Base-by-base conservation (phyloP, 805 yeast genomes). In the Candida taoyuanica region DNA sequence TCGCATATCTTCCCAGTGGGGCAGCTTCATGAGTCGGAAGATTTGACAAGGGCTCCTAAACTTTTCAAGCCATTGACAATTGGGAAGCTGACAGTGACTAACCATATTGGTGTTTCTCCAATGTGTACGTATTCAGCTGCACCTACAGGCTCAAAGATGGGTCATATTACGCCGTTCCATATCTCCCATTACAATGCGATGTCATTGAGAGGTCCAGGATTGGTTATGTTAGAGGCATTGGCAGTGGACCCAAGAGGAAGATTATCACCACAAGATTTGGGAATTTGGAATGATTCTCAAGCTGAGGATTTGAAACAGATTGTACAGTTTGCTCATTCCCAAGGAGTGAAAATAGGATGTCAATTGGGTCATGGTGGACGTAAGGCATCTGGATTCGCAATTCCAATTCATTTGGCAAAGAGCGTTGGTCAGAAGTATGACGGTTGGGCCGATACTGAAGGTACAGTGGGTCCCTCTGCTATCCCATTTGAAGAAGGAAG, bases 281-380 rank as follows among this genome's bases (percentile, higher is more conserved):
- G 81, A 2, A 48, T 77, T 17, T 76, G 70, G 68, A 64, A 52
- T 19, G 77, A 74, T 35, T 67, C 58, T 19, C 78, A 73, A 34
- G 78, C 78, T 3, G 29, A 35, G 7, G 60, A 60, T 15, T 55
- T 65, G 38, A 63, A 60, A 31, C 53, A 55, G 17, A 55, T 72
- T 33, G 74, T 68, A 3, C 73, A 72, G 15, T 67, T 60, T 43
- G 68, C 60, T 5, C 80, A 73, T 46, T 48, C 70, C 0, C 73
- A 71, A 36, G 64, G 63, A 29, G 64, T 60, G 24, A 53, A 54
- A 17, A 66, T 75, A 40, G 83, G 80, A 23, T 56, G 73, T 35
- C 84, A 78, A 53, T 29, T 78, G 17, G 71, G 68, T 12, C 81
- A 76, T 52, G 76, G 73, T 21, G 82, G 81, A 35, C 66, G 78